These are phyloP conservation scores for Gastrolobium villosum DNA, from an alignment of 306 rosid species.

Conservation along the genomic window DNA sequence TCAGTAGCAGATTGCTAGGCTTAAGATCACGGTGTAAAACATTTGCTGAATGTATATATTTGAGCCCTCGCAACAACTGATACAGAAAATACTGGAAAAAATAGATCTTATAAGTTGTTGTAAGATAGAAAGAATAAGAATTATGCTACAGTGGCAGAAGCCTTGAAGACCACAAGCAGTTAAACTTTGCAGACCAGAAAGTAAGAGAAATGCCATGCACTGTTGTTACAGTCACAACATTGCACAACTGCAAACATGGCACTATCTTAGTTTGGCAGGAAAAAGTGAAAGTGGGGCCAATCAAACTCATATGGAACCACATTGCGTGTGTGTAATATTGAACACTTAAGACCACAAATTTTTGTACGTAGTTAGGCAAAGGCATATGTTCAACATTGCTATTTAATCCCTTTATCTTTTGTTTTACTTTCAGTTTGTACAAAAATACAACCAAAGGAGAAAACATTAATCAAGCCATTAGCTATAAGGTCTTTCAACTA, in stretches of 20 bases:
- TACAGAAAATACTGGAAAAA: constrained; percentile 88
- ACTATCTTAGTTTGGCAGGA: background rate
- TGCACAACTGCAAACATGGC: constrained; percentile 12
- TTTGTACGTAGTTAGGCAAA: background rate
- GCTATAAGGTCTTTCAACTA: constrained; percentile 19
- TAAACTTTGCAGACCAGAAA: constrained; percentile 4
- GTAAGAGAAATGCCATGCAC: constrained; percentile 1
- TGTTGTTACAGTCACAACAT: constrained; percentile 7
- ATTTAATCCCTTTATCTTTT: constrained; percentile 8
- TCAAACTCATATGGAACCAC: constrained; percentile 15
- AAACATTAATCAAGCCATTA: background rate
- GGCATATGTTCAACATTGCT: background rate
- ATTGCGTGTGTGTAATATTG: background rate
- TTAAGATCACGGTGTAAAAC: constrained; percentile 97
- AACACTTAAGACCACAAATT: background rate
- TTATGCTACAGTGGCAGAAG: constrained; percentile 12
- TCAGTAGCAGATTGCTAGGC: constrained; percentile 93
- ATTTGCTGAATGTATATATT: constrained; percentile 89
- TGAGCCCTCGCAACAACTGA: constrained; percentile 95
- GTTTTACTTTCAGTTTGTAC: constrained; percentile 17
- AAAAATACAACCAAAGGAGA: constrained; percentile 20
- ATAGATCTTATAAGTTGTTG: constrained; percentile 43
- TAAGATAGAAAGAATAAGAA: constrained; percentile 41
- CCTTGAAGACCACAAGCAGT: background rate
- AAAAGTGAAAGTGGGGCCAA: background rate